A percentile compares a stretch with the other conserved stretches of the same genome.
Evolutionary conservation across 208 protist genomes (phyloP).

Genomic region (Porcisia hertigi): DNA sequence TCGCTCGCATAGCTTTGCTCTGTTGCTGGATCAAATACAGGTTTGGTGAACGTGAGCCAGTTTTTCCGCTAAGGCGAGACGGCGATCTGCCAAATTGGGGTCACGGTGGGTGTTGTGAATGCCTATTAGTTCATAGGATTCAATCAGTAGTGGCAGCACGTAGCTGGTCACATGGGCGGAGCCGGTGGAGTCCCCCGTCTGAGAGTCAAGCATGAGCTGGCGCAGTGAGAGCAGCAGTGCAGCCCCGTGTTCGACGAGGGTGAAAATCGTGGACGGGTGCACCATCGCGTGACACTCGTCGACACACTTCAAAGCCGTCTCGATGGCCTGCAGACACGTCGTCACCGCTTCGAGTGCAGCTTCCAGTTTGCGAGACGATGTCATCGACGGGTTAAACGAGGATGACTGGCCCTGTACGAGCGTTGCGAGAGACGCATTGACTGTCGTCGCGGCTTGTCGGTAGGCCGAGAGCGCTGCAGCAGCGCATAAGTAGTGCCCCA

Average conservation of each 20-base stretch:
- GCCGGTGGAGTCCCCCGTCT: slow-evolving; percentile 25
- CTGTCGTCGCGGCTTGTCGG: slow-evolving; percentile 35
- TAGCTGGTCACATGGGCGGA: slow-evolving; percentile 14
- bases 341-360: slow-evolving; percentile 1
- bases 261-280: slow-evolving; percentile 54
- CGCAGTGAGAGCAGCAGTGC: slow-evolving; percentile 37
- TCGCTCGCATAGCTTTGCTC: background rate
- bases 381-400: slow-evolving; percentile 1
- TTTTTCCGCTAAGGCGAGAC: slow-evolving; percentile 46
- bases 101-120: slow-evolving; percentile 22
- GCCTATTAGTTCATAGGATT: slow-evolving; percentile 50
- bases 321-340: slow-evolving; percentile 47
- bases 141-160: slow-evolving; percentile 55
- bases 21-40: background rate
- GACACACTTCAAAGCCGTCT: slow-evolving; percentile 41
- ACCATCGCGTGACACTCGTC: slow-evolving; percentile 44
- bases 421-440: slow-evolving; percentile 4
- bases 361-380: slow-evolving; percentile 1
- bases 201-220: slow-evolving; percentile 21
- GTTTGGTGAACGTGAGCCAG: slow-evolving; percentile 46
- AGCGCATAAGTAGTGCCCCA: slow-evolving; percentile 47
- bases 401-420: background rate
- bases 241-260: slow-evolving; percentile 51
- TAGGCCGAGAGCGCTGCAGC: slow-evolving; percentile 65
- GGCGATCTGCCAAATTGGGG: slow-evolving; percentile 19